Evolutionary conservation across 345 rosid species (phyloP).

Genomic region (Linum tenue): DNA sequence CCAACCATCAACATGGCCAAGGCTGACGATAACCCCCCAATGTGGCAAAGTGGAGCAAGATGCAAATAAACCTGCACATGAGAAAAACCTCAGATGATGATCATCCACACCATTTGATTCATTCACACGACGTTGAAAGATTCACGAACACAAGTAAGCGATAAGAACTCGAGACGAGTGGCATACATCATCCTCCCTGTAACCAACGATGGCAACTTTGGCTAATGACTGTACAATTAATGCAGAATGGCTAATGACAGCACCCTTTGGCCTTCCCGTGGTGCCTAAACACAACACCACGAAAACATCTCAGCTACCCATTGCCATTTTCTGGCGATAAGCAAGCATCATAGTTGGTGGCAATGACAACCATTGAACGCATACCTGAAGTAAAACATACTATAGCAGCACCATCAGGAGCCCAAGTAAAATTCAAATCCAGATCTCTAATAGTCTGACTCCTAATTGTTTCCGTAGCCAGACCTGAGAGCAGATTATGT

Average conservation of each 20-base stretch:
- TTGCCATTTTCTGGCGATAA: background rate
- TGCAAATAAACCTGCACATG: constrained; percentile 70
- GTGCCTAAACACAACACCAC: constrained; percentile 44
- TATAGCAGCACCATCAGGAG: constrained; percentile 58
- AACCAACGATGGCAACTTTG: constrained; percentile 69
- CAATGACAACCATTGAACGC: background rate
- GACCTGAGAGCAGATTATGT: constrained; percentile 25
- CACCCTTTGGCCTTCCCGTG: constrained; percentile 86
- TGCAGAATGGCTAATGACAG: constrained; percentile 61
- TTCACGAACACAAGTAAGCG: background rate
- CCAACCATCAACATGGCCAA: constrained; percentile 87
- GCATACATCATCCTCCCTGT: constrained; percentile 74
- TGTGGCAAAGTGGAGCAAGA: constrained; percentile 74
- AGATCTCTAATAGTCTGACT: constrained; percentile 10
- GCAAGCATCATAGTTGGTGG: background rate
- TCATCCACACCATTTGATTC: background rate
- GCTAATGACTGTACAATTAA: constrained; percentile 71
- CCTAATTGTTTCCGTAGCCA: constrained; percentile 37
- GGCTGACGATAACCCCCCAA: constrained; percentile 82
- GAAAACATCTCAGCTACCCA: background rate
- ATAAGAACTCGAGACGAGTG: constrained; percentile 8
- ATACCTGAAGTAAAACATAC: constrained; percentile 87
- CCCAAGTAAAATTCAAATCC: constrained; percentile 37
- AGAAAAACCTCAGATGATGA: too few species aligned
- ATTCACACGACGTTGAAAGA: background rate